These are phyloP conservation scores for Perkinsus chesapeaki DNA, from an alignment of 169 alveolate species.

Conservation along the genomic window DNA sequence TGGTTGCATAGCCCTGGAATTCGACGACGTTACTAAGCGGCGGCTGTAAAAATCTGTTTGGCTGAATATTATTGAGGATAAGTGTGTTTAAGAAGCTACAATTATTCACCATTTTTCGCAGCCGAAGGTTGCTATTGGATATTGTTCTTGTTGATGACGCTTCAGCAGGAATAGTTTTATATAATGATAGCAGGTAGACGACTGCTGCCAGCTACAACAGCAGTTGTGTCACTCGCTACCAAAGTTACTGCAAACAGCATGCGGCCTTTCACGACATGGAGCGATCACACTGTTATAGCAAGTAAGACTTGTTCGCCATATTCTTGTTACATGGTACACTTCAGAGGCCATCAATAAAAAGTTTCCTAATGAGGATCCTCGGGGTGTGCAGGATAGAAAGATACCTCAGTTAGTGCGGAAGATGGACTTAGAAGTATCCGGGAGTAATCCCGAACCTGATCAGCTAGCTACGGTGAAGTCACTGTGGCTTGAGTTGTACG, in stretches of 20 bases:
- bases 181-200: no score
- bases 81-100: no score
- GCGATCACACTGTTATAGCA: not conserved
- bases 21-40: no score
- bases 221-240: not conserved
- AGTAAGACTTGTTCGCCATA: no score
- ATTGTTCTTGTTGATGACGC: no score
- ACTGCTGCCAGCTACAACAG: not conserved
- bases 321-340: not conserved
- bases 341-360: not conserved
- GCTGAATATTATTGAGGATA: no score
- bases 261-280: not conserved
- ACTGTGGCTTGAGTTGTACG: not conserved
- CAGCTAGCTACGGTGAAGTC: not conserved
- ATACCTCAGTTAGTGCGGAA: not conserved
- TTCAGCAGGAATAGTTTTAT: no score
- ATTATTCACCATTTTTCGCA: no score
- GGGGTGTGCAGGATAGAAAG: not conserved
- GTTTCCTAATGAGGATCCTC: not conserved
- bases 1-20: no score
- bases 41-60: no score
- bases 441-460: not conserved
- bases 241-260: no score
- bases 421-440: not conserved
- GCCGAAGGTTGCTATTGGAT: no score